Evolutionary conservation across 2,329 filamentous ascomycete genomes (phyloP).

Genomic region (Davidsoniella neocaledoniae): DNA sequence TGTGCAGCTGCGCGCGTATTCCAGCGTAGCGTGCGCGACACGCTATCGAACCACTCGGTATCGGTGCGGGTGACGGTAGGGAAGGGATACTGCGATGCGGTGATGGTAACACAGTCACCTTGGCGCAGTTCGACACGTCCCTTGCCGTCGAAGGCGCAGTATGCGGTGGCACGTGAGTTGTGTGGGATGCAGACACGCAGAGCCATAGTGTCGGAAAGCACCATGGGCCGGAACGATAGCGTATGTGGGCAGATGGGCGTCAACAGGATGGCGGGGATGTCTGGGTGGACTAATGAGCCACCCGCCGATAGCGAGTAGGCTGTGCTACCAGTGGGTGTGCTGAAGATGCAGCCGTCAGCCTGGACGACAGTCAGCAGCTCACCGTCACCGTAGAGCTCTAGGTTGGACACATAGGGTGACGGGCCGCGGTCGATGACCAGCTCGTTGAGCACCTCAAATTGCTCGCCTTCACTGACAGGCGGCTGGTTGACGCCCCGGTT

Average conservation of each 20-base stretch:
- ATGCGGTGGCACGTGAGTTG: slow-evolving; percentile 77
- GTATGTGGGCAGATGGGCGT: slow-evolving; percentile 97
- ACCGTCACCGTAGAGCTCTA: slow-evolving; percentile 91
- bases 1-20: slow-evolving; percentile 85
- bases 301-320: slow-evolving; percentile 94
- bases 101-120: slow-evolving; percentile 91
- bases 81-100: slow-evolving; percentile 91
- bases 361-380: slow-evolving; percentile 90
- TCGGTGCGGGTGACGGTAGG: slow-evolving; percentile 82
- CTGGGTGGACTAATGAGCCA: slow-evolving; percentile 86
- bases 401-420: slow-evolving; percentile 88
- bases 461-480: slow-evolving; percentile 65
- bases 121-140: slow-evolving; percentile 82
- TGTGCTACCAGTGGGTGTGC: slow-evolving; percentile 84
- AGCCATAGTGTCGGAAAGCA: slow-evolving; percentile 85
- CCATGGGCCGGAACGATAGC: slow-evolving; percentile 92
- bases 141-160: slow-evolving; percentile 96
- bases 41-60: slow-evolving; percentile 93
- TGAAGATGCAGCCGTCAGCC: slow-evolving; percentile 95
- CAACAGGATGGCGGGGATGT: slow-evolving; percentile 89
- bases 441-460: slow-evolving; percentile 96
- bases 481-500: slow-evolving; percentile 37
- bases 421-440: slow-evolving; percentile 95
- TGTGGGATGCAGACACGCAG: slow-evolving; percentile 75
- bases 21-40: slow-evolving; percentile 83